phyloP scores from a whole-genome alignment of 1,284 basidiomycete species.

The Pisolithus thermaeus region DNA sequence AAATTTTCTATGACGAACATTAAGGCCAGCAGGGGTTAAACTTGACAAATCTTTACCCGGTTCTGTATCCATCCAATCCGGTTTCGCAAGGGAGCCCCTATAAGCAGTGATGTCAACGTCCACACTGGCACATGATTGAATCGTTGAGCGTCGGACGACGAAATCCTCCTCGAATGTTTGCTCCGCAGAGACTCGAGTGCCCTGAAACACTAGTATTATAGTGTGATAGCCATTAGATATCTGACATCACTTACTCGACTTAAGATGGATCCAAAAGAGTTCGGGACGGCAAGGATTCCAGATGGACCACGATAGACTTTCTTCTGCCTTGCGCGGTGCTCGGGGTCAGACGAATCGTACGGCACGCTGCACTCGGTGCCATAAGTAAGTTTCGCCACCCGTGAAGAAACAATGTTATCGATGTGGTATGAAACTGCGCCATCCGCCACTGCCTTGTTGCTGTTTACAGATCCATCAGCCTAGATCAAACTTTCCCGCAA shows the following conservation, averaged over 20 bases:
- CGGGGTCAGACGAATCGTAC: slow-evolving; percentile 27
- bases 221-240: background rate
- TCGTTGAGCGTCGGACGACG: slow-evolving; percentile 18
- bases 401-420: slow-evolving; percentile 42
- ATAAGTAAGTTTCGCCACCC: slow-evolving; percentile 42
- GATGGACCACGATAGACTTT: slow-evolving; percentile 14
- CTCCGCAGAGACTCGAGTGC: slow-evolving; percentile 27
- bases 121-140: slow-evolving; percentile 15
- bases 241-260: slow-evolving; percentile 19
- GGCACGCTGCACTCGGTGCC: slow-evolving; percentile 29
- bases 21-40: background rate
- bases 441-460: slow-evolving; percentile 54
- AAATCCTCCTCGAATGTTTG: slow-evolving; percentile 28
- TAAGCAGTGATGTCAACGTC: slow-evolving; percentile 25
- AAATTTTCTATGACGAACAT: slow-evolving; percentile 30
- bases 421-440: slow-evolving; percentile 49
- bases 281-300: slow-evolving; percentile 22
- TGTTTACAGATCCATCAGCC: slow-evolving; percentile 17
- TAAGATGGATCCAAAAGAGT: slow-evolving; percentile 27
- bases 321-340: slow-evolving; percentile 31
- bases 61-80: slow-evolving; percentile 22
- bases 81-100: slow-evolving; percentile 16
- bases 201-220: slow-evolving; percentile 17
- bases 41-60: slow-evolving; percentile 10
- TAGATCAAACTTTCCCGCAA: background rate